These are phyloP conservation scores for Phallus indusiatus DNA, from an alignment of 768 basidiomycete genomes.

Conservation along the genomic window DNA sequence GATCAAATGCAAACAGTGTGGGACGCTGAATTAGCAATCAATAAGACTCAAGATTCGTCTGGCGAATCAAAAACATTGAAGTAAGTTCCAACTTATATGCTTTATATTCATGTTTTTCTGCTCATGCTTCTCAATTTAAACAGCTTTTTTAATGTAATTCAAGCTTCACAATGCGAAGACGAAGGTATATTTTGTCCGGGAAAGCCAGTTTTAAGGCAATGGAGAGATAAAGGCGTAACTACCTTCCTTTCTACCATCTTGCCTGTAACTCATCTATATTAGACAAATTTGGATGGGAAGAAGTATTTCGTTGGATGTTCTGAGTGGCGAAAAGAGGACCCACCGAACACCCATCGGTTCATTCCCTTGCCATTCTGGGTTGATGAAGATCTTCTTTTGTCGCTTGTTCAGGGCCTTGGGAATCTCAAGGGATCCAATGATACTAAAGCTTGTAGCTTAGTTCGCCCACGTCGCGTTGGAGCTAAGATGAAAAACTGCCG, in stretches of 20 bases:
- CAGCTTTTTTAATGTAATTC: too few species aligned
- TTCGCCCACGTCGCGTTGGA: background rate
- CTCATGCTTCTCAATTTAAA: too few species aligned
- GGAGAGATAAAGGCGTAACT: background rate
- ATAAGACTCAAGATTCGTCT: background rate
- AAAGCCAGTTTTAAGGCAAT: background rate
- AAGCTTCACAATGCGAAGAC: too few species aligned
- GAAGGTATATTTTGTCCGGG: too few species aligned
- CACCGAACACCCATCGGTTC: background rate
- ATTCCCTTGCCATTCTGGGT: background rate
- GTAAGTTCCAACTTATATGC: background rate
- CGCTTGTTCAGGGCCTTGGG: background rate
- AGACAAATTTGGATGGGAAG: background rate
- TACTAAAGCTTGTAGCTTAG: background rate
- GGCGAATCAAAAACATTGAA: background rate
- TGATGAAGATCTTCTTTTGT: background rate
- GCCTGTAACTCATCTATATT: background rate
- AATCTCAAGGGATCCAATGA: too few species aligned
- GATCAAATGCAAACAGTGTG: background rate
- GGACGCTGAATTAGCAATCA: background rate
- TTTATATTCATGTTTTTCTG: too few species aligned
- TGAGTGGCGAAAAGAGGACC: background rate
- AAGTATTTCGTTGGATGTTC: background rate
- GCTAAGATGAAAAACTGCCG: slow-evolving; percentile 2
- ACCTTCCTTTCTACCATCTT: background rate